A percentile compares a stretch with the other conserved stretches of the same genome.
Evolutionary conservation across 192 early-diverging fungal genomes (phyloP).

Genomic region (Ambispora gerdemannii): DNA sequence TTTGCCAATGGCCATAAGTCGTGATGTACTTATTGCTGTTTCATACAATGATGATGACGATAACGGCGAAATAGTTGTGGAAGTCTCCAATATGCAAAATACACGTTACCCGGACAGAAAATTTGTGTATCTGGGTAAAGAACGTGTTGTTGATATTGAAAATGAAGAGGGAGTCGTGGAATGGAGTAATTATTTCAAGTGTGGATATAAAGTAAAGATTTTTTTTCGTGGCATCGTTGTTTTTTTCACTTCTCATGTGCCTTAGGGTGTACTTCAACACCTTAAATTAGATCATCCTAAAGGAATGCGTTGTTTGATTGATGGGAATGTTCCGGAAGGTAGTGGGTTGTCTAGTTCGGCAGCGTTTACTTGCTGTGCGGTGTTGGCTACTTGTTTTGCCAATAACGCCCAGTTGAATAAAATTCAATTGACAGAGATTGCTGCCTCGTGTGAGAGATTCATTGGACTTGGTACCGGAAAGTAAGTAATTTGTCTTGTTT

Average conservation of each 20-base stretch:
- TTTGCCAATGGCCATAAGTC: conserved; percentile 92
- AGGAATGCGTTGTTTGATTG: conserved; percentile 68
- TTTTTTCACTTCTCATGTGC: neutral
- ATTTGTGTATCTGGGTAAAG: conserved; percentile 53
- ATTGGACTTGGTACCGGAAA: conserved; percentile 58
- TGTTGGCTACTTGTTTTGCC: conserved; percentile 61
- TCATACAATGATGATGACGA: conserved; percentile 36
- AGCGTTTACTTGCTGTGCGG: conserved; percentile 78
- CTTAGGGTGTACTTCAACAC: conserved; percentile 57
- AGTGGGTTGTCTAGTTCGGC: conserved; percentile 84
- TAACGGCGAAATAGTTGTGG: conserved; percentile 40
- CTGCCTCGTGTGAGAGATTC: conserved; percentile 80
- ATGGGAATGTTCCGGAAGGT: conserved; percentile 78
- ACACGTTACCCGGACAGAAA: conserved; percentile 49
- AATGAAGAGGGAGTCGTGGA: conserved; percentile 53
- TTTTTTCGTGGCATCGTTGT: neutral
- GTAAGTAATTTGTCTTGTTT: conserved; percentile 3
- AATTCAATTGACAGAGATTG: conserved; percentile 61
- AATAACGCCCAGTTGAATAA: conserved; percentile 45
- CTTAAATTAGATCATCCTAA: conserved; percentile 43
- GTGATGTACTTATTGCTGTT: conserved; percentile 65
- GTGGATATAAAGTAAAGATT: conserved; percentile 71
- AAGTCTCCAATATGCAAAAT: conserved; percentile 52
- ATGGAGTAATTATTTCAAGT: conserved; percentile 93
- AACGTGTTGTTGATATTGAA: conserved; percentile 65